Evolutionary conservation across 352 stramenopile genomes (phyloP), one percentile per base, ranked within the genome.

Genomic region (Blastocystis sp.): DNA sequence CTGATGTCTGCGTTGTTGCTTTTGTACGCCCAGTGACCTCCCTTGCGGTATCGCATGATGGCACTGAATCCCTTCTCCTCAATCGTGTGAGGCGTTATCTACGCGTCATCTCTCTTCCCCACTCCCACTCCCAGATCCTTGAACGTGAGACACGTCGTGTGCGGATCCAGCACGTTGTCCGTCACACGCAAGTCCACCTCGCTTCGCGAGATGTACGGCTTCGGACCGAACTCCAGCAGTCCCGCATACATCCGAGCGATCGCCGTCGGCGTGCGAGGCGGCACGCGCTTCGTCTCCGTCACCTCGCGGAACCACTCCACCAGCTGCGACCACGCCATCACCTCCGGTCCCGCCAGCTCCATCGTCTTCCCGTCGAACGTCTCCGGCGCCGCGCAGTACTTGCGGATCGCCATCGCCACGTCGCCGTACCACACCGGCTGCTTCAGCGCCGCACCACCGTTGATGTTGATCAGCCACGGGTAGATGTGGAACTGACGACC

Each of bases 261-360:
- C 75, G 91, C 89, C n/a, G n/a, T n/a, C n/a, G n/a, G n/a, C n/a
- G n/a, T n/a, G n/a, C n/a, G 44, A 8, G 44, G 44, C 44, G 44
- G 44, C 44, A 8, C 44, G 44, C 44, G 9, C 9, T 18, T 18
- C 0, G 44, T 18, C 44, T 53, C 18, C 44, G 44, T 18, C 44
- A 18, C 44, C 44, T 53, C 44, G 9, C 9, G 44, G 9, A 18
- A 8, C 9, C 44, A 0, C 44, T 8, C 93, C 21, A 92, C 94
- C n/a, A 98, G 87, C 88, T 98, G 94, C 87, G 95, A 95, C 89
- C 96, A 93, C 71, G 94, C 94, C 88, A 97, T 98, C 89, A 97
- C 93, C 67, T 97, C 92, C 32, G 96, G 93, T 42, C 96, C 96
- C 71, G 95, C 95, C 85, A 97, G 92, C 88, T 98, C 93, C 63